Percentiles rank a stretch among this genome's conserved stretches.
Evolutionary conservation across 192 early-diverging fungal species (phyloP).

Genomic region (Rhizophlyctis rosea): DNA sequence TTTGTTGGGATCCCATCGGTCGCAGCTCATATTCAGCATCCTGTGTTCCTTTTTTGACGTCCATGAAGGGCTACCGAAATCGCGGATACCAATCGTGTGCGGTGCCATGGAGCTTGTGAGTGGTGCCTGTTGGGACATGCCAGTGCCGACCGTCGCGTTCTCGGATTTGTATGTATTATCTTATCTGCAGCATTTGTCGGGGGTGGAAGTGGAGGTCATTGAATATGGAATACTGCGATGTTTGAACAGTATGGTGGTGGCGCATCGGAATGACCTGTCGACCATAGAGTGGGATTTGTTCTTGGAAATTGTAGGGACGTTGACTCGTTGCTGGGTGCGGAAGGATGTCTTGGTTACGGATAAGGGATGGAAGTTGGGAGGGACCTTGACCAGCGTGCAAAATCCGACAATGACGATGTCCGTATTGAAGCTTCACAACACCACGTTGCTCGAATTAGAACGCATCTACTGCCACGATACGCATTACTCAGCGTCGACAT

Average conservation of each 20-base stretch:
- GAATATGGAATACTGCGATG: constrained; percentile 22
- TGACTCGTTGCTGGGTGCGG: constrained; percentile 22
- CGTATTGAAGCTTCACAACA: background rate
- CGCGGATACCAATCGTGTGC: constrained; percentile 33
- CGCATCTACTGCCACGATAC: background rate
- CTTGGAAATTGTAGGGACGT: constrained; percentile 41
- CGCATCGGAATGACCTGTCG: constrained; percentile 28
- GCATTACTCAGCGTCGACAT: too few species aligned
- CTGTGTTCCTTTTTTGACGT: constrained; percentile 17
- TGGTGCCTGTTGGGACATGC: constrained; percentile 54
- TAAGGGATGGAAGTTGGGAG: too few species aligned
- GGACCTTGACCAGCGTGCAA: background rate
- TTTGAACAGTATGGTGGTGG: constrained; percentile 12
- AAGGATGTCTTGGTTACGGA: constrained; percentile 14
- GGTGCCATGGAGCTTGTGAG: constrained; percentile 59
- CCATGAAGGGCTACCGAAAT: constrained; percentile 2
- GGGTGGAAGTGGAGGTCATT: constrained; percentile 9
- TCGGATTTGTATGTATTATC: constrained; percentile 27
- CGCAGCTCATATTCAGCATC: constrained; percentile 57
- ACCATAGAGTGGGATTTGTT: constrained; percentile 50
- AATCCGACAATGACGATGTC: background rate
- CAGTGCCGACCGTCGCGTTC: constrained; percentile 38
- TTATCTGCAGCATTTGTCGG: constrained; percentile 36
- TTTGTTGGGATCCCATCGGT: constrained; percentile 60
- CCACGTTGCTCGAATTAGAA: background rate